Percentiles rank a stretch among this genome's conserved stretches.
Evolutionary conservation across 2,329 filamentous ascomycete species (phyloP).

Genomic region (Paramyrothecium roridum): DNA sequence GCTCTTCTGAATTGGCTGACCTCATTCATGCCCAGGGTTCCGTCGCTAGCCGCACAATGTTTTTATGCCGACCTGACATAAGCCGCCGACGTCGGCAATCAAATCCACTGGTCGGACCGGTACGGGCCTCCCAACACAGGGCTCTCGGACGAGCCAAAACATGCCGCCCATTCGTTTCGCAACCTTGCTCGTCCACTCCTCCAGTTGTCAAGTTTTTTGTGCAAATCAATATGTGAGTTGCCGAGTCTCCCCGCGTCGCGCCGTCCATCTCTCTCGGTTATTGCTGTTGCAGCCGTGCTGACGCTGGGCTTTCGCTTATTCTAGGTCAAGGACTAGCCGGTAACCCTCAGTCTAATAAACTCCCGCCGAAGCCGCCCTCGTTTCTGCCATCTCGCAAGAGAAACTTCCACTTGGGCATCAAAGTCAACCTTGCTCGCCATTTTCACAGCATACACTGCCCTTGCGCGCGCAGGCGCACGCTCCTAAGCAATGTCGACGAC

Average conservation of each 20-base stretch:
- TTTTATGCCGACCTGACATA: neutral
- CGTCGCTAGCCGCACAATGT: neutral
- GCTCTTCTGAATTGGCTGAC: neutral
- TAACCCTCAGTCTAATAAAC: neutral
- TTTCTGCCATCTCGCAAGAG: neutral
- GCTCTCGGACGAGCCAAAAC: too few species aligned
- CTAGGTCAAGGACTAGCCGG: neutral
- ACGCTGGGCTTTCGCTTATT: neutral
- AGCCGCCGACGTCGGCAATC: neutral
- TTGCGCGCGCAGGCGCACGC: constrained; percentile 1
- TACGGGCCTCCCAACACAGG: too few species aligned
- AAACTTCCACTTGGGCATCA: neutral
- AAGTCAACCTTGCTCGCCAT: too few species aligned
- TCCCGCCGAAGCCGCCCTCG: neutral
- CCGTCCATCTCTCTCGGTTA: neutral
- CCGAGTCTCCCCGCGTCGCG: neutral
- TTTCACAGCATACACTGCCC: neutral
- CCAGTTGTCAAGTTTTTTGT: too few species aligned
- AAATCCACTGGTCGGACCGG: neutral
- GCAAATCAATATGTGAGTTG: too few species aligned
- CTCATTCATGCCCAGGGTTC: neutral
- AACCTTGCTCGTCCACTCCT: too few species aligned
- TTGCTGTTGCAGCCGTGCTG: neutral
- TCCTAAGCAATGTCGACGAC: constrained; percentile 27
- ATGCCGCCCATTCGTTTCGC: too few species aligned